Evolutionary conservation across 2,329 filamentous ascomycete species (phyloP).

Genomic region (Aureobasidium sp.): DNA sequence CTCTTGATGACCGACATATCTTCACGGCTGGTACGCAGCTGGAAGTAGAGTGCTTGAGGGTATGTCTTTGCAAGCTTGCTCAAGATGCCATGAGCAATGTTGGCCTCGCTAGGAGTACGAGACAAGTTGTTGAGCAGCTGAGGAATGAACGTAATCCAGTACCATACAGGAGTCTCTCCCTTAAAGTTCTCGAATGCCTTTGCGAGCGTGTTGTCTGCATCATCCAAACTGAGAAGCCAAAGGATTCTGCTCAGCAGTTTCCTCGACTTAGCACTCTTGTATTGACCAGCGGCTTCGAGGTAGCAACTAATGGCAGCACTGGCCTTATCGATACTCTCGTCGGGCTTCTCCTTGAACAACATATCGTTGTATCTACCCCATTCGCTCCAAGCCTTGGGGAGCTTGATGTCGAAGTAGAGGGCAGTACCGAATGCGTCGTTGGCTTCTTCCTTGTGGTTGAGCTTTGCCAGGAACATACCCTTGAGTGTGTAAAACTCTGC

Average conservation of each 20-base stretch:
- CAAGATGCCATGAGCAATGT: constrained; percentile 75
- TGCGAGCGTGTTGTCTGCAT: constrained; percentile 72
- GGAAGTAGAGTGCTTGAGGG: constrained; percentile 90
- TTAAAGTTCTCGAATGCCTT: constrained; percentile 92
- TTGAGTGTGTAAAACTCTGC: constrained; percentile 99
- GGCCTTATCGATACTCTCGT: constrained; percentile 66
- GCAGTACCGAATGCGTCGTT: constrained; percentile 92
- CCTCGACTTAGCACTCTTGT: constrained; percentile 93
- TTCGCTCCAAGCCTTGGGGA: constrained; percentile 97
- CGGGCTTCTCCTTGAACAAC: constrained; percentile 83
- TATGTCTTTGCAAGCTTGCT: constrained; percentile 93
- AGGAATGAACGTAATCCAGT: constrained; percentile 99
- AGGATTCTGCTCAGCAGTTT: constrained; percentile 89
- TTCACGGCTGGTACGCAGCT: constrained; percentile 84
- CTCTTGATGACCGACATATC: constrained; percentile 92
- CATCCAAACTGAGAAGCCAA: constrained; percentile 91
- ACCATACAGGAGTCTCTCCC: constrained; percentile 96
- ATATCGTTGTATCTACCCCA: constrained; percentile 98
- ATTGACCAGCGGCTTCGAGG: constrained; percentile 87
- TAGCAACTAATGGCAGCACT: constrained; percentile 93
- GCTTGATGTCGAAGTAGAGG: constrained; percentile 87
- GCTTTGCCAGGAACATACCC: constrained; percentile 97
- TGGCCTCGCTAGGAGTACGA: constrained; percentile 67
- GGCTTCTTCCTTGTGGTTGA: constrained; percentile 82
- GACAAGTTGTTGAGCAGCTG: constrained; percentile 87